Conservation (phyloP, 768 basidiomycete genomes). For the Kondoa malvinella region DNA sequence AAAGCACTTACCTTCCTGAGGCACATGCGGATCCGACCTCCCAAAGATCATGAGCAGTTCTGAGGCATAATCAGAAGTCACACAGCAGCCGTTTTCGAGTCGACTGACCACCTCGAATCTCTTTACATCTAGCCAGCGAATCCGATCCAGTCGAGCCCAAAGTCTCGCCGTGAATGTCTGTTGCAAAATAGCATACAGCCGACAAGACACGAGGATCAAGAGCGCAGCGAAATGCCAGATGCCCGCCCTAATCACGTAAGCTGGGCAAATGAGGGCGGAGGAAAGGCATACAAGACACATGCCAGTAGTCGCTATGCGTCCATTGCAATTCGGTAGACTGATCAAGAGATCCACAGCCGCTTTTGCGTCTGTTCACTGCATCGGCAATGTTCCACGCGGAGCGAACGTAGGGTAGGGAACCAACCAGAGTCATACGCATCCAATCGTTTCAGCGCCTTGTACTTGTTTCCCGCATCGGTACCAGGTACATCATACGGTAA, state of each 20-base stretch:
- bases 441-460: conserved; percentile 82
- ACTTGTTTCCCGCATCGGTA: conserved; percentile 78
- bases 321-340: conserved; percentile 67
- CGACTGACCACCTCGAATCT: conserved; percentile 48
- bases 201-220: conserved; percentile 70
- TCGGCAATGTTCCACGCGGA: not conserved
- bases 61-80: too few relatives aligned
- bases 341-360: conserved; percentile 57
- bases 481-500: conserved; percentile 74
- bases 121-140: conserved; percentile 55
- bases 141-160: conserved; percentile 69
- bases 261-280: not conserved
- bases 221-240: conserved; percentile 47
- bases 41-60: not conserved
- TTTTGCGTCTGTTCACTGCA: conserved; percentile 51
- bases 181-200: conserved; percentile 85
- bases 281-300: conserved; percentile 45
- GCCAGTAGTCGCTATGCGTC: conserved; percentile 75
- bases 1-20: conserved; percentile 65
- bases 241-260: conserved; percentile 41
- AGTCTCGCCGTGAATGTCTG: conserved; percentile 61
- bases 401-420: not conserved
- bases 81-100: too few relatives aligned
- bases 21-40: conserved; percentile 26
- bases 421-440: conserved; percentile 49